phyloP scores from a whole-genome alignment of 169 alveolate species.

The Plasmodium gonderi region DNA sequence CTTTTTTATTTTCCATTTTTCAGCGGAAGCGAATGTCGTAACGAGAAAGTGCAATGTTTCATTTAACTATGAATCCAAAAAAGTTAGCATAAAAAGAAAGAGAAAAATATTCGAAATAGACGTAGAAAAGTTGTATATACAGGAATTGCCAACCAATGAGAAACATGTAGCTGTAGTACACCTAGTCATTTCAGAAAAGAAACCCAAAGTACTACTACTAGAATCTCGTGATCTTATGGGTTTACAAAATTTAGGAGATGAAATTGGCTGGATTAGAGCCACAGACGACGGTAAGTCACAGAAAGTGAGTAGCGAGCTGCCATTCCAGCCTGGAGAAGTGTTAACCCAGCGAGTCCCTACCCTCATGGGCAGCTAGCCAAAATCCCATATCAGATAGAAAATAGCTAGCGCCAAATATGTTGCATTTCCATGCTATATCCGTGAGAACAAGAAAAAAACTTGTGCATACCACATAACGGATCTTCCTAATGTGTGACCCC shows the following conservation, averaged over 20 bases:
- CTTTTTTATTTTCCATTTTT: not conserved
- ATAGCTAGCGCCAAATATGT: not conserved
- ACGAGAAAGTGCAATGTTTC: slow-evolving; percentile 29
- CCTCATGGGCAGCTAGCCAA: too few species aligned
- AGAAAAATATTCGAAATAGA: slow-evolving; percentile 24
- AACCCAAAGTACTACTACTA: not conserved
- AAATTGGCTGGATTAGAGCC: slow-evolving; percentile 38
- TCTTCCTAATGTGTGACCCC: not conserved
- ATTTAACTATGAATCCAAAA: not conserved
- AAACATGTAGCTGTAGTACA: slow-evolving; percentile 1
- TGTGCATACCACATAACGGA: not conserved
- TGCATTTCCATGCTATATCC: too few species aligned
- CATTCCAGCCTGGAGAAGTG: too few species aligned
- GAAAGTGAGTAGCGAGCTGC: not conserved
- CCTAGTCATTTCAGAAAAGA: not conserved
- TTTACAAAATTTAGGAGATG: slow-evolving; percentile 45
- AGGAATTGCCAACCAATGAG: slow-evolving; percentile 32
- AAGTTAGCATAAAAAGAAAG: slow-evolving; percentile 9
- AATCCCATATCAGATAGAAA: not conserved
- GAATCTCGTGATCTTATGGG: slow-evolving; percentile 33
- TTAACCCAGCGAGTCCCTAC: not conserved
- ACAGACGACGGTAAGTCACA: slow-evolving; percentile 12
- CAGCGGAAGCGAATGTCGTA: slow-evolving; percentile 26
- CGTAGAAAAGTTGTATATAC: slow-evolving; percentile 1
- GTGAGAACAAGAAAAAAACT: not conserved